These are phyloP conservation scores for Aschersonia sp. DNA, from an alignment of 2,329 filamentous ascomycete species.

Conservation along the genomic window DNA sequence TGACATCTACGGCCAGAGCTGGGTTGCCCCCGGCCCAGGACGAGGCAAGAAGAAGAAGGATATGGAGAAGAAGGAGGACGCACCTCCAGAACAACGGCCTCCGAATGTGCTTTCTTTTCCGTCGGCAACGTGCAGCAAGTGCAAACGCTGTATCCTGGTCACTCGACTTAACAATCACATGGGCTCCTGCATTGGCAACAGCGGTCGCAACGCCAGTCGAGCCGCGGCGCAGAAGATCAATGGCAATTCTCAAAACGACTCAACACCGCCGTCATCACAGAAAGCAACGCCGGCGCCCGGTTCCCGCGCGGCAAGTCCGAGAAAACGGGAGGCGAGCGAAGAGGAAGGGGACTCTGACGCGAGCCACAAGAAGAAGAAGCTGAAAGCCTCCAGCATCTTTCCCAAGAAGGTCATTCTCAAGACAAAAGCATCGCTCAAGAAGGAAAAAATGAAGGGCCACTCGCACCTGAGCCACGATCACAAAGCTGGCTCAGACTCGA, in stretches of 20 bases:
- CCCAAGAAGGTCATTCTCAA: constrained; percentile 43
- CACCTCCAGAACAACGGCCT: constrained; percentile 38
- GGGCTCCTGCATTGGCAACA: constrained; percentile 53
- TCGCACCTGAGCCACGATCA: constrained; percentile 37
- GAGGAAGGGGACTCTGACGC: constrained; percentile 39
- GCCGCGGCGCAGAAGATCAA: constrained; percentile 50
- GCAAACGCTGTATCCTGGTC: constrained; percentile 50
- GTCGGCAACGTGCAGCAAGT: constrained; percentile 52
- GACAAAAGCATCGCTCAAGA: constrained; percentile 33
- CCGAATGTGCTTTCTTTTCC: constrained; percentile 50
- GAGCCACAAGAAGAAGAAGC: constrained; percentile 42
- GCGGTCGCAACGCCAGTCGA: constrained; percentile 45
- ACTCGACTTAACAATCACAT: constrained; percentile 54
- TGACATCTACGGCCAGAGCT: constrained; percentile 73
- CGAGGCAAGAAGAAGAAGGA: constrained; percentile 71
- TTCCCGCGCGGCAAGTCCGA: constrained; percentile 38
- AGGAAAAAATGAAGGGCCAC: constrained; percentile 38
- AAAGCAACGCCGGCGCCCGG: constrained; percentile 44
- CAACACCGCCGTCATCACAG: constrained; percentile 46
- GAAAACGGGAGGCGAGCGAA: constrained; percentile 41
- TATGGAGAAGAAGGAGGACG: constrained; percentile 44
- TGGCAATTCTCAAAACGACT: constrained; percentile 37
- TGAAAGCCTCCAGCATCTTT: constrained; percentile 25
- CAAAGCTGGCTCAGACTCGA: constrained; percentile 17
- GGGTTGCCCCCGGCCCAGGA: constrained; percentile 55